Percentiles rank a stretch among this genome's conserved stretches.
Evolutionary conservation across 352 stramenopile species (phyloP).

Genomic region (Phytophthora ramorum): DNA sequence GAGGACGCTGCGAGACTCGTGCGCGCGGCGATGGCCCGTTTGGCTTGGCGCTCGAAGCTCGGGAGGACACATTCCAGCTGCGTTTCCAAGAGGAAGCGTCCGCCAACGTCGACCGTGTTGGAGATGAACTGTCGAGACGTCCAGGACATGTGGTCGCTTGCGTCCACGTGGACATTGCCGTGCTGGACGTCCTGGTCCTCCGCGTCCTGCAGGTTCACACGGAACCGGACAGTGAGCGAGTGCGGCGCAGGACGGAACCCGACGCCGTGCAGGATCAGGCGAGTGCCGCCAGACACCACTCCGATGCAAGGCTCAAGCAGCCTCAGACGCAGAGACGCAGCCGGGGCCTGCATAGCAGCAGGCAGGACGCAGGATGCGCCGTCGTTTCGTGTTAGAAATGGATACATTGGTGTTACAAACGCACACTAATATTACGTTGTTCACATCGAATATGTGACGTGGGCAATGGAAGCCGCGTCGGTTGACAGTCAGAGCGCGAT

Average conservation of each 20-base stretch:
- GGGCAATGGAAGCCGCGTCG: neutral
- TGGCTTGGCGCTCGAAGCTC: slow-evolving; percentile 50
- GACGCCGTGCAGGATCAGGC: slow-evolving; percentile 62
- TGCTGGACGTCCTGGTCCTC: neutral
- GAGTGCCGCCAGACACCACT: slow-evolving; percentile 55
- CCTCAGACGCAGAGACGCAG: slow-evolving; percentile 45
- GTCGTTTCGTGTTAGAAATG: slow-evolving; percentile 3
- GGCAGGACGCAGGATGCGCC: neutral
- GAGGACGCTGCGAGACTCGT: slow-evolving; percentile 56
- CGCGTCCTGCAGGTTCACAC: slow-evolving; percentile 34
- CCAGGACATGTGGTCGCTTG: slow-evolving; percentile 3
- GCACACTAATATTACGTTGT: neutral
- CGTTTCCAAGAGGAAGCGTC: slow-evolving; percentile 58
- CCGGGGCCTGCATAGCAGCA: slow-evolving; percentile 9
- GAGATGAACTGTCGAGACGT: slow-evolving; percentile 2
- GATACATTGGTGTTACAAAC: neutral
- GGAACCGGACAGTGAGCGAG: slow-evolving; percentile 71
- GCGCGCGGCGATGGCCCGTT: slow-evolving; percentile 39
- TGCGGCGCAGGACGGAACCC: slow-evolving; percentile 68
- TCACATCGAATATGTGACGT: too few relatives aligned
- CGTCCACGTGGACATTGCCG: slow-evolving; percentile 2
- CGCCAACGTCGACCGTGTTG: slow-evolving; percentile 46
- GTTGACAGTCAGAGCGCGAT: neutral
- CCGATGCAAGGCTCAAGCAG: slow-evolving; percentile 60
- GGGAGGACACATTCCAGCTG: slow-evolving; percentile 69